Conservation (phyloP, 768 basidiomycete species). For the Lyophyllum atratum region DNA sequence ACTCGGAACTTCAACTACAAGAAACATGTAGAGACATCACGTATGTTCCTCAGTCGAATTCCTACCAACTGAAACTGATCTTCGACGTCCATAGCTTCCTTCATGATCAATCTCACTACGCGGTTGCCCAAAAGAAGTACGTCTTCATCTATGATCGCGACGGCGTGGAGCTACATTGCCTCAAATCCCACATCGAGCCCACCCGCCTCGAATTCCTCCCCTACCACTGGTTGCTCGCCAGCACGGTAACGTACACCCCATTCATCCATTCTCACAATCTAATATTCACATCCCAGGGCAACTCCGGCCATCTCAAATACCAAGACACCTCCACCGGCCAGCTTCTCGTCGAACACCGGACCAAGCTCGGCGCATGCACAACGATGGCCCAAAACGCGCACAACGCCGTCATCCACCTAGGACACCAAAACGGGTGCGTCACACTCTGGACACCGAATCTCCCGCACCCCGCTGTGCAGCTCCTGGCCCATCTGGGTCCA, state of each 20-base stretch:
- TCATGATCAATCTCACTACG: constrained; percentile 91
- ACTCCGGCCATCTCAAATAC: constrained; percentile 91
- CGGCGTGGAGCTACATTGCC: constrained; percentile 88
- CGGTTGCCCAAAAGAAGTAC: constrained; percentile 95
- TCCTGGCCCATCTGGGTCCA: constrained; percentile 90
- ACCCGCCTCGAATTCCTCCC: constrained; percentile 90
- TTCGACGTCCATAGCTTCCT: constrained; percentile 59
- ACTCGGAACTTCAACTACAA: constrained; percentile 84
- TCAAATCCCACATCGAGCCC: constrained; percentile 85
- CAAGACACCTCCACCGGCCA: constrained; percentile 95
- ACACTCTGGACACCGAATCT: constrained; percentile 97
- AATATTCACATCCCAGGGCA: constrained; percentile 51
- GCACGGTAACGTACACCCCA: constrained; percentile 57
- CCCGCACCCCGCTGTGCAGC: constrained; percentile 86
- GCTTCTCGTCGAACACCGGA: constrained; percentile 84
- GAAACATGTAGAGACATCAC: constrained; percentile 94
- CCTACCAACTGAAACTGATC: not conserved
- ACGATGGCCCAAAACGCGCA: constrained; percentile 91
- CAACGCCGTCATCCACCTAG: constrained; percentile 92
- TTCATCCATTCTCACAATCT: constrained; percentile 1
- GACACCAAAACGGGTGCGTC: constrained; percentile 94
- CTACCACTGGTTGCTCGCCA: constrained; percentile 92
- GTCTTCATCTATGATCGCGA: constrained; percentile 95
- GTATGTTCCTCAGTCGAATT: constrained; percentile 42
- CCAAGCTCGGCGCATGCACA: constrained; percentile 82